Evolutionary conservation across 1,284 basidiomycete species (phyloP).

Genomic region (Xerocomus nothofagi): DNA sequence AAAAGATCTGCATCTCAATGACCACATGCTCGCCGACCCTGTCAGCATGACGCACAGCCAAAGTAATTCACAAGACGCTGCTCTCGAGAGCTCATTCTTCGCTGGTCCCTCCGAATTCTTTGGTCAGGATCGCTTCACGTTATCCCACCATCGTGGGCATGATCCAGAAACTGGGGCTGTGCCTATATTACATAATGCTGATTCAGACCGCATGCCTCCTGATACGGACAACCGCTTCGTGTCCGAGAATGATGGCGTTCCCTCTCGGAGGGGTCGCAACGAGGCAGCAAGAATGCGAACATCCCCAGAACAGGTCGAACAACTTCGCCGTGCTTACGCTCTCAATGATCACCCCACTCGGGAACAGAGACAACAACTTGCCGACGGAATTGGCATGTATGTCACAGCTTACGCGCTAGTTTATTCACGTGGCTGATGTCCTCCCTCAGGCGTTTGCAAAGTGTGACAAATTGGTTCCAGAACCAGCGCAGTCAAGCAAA

Average conservation of each 20-base stretch:
- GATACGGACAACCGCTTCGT: conserved; percentile 38
- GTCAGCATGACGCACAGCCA: conserved; percentile 9
- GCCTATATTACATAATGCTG: conserved; percentile 31
- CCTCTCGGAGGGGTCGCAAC: conserved; percentile 33
- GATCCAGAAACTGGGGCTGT: conserved; percentile 31
- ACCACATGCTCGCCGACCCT: conserved; percentile 28
- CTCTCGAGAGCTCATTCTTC: conserved; percentile 34
- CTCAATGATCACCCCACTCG: conserved; percentile 62
- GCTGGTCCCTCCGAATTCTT: conserved; percentile 33
- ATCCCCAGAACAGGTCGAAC: conserved; percentile 61
- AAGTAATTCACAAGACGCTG: conserved; percentile 13
- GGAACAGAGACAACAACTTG: conserved; percentile 62
- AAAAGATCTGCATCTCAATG: conserved; percentile 36
- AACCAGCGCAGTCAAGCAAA: conserved; percentile 73
- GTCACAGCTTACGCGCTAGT: conserved; percentile 39
- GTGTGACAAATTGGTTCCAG: conserved; percentile 82
- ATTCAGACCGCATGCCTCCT: conserved; percentile 28
- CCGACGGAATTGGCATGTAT: conserved; percentile 70
- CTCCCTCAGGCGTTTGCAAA: conserved; percentile 63
- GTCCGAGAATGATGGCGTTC: conserved; percentile 36
- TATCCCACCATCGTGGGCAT: conserved; percentile 37
- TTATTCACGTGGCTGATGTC: conserved; percentile 19
- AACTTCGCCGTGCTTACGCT: conserved; percentile 62
- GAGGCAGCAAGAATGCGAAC: conserved; percentile 52
- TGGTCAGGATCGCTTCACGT: conserved; percentile 34